Base-by-base conservation (phyloP, 225 moss, liverwort and hornwort species). In the Sphagnum tenellum region DNA sequence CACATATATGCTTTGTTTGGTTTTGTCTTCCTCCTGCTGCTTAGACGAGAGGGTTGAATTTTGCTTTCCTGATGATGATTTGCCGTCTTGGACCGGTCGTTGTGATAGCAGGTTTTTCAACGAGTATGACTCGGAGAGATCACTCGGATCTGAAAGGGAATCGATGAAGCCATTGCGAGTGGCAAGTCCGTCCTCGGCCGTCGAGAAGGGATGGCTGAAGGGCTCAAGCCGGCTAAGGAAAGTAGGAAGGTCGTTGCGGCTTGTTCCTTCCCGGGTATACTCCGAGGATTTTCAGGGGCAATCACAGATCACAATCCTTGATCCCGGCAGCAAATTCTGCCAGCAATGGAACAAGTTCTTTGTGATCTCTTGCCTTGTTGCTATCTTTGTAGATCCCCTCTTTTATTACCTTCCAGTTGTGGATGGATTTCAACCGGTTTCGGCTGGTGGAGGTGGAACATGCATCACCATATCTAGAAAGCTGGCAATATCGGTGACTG, bases 391-490 rank as follows among this genome's bases (percentile, higher is more conserved):
- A 7, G 94, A 94, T 68, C 94, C 94, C 6, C 85, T 94, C 7
- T 94, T 89, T 47, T 90, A 89, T 74, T 94, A 74, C 78, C 79
- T 94, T 8, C 94, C 94, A 3, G 69, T 87, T 45, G 89, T 94
- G 59, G 70, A 86, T 61, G 69, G 49, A 5, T 29, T 29, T 29
- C 29, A 29, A 29, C 29, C 29, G 29, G 29, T 29, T 29, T 29
- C 29, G 1, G 29, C 29, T 29, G 29, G 29, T 29, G 29, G 29
- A 29, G 0, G 7, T 0, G 62, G 73, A 0, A 63, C 81, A 3
- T 94, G 94, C 77, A 83, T 94, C 8, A 47, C 57, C 14, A 90
- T 94, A n/a, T 73, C 85, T 44, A 50, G 68, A 47, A 75, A 75
- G 47, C 73, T 91, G 11, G 75, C 83, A 44, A 76, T 87, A n/a